Base-by-base conservation (phyloP, 768 basidiomycete species). In the Lentinula sp. region DNA sequence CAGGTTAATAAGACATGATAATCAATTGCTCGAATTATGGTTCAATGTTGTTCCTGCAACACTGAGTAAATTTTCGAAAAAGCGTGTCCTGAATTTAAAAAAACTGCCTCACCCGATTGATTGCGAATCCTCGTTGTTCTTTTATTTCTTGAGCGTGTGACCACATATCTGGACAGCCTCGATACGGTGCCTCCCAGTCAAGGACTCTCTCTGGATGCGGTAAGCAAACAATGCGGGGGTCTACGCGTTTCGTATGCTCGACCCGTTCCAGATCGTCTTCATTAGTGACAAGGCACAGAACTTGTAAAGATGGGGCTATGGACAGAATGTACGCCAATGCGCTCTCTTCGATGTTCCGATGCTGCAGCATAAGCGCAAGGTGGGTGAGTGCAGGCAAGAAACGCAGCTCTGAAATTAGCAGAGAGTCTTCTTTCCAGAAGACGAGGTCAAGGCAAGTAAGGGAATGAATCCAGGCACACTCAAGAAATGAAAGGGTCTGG, bases 371-470 rank as follows among this genome's bases (percentile, higher is more conserved):
- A 31, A 78, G 63, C 49, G 71, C 68, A 28, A 78, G 63, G 52
- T 75, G 72, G 21, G 75, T 73, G 32, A 78, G 67, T 31, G 66
- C 67, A 39, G 65, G 60, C 5, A 78, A 60, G 37, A 65, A 61
- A 28, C 61, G 65, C 46, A 76, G 67, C 42, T 67, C 63, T 13
- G 74, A 71, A 43, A 73, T 66, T 11, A 66, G 63, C 11, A 69
- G 63, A 18, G 58, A 59, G 13, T 68, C 67, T 32, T 66, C 64
- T 4, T 60, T 65, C 75, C 75, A 76, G 56, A 74, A 75, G 56
- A 76, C 68, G 50, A 78, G 60, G 61, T 77, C 74, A 31, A 78
- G 69, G 54, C 76, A 75, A 5, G 75, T 78, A 39, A 78, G 64
- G 21, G 61, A 62, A 13, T 63, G 60, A 43, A 67, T 66, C 73